Conservation (phyloP, 805 yeast genomes). For the Ogataea trehalophila region DNA sequence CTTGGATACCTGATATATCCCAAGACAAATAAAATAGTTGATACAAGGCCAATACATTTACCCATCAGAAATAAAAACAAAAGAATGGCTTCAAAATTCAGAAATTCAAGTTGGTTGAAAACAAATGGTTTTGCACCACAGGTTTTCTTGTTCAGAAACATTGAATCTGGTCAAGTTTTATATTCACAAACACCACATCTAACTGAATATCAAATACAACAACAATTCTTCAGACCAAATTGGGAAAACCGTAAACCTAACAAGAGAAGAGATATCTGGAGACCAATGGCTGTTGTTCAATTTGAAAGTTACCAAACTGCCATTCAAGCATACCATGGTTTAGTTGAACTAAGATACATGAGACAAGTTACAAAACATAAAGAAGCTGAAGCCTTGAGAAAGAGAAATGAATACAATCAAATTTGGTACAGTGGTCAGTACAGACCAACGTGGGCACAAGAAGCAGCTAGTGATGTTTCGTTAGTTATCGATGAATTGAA, state of each 20-base stretch:
- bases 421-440: constrained; percentile 84
- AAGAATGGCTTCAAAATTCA: constrained; percentile 35
- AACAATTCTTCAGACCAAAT: constrained; percentile 75
- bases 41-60: too few species aligned
- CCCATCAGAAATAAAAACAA: too few species aligned
- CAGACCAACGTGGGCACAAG: constrained; percentile 87
- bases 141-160: constrained; percentile 75
- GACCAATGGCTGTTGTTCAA: constrained; percentile 80
- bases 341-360: constrained; percentile 67
- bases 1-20: too few species aligned
- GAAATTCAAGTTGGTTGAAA: constrained; percentile 55
- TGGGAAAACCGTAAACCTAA: constrained; percentile 85
- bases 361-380: constrained; percentile 59
- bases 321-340: constrained; percentile 65
- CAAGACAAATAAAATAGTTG: too few species aligned
- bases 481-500: constrained; percentile 63
- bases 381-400: constrained; percentile 64
- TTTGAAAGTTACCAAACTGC: constrained; percentile 59
- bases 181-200: constrained; percentile 80
- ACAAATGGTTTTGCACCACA: constrained; percentile 72
- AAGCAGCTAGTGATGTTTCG: constrained; percentile 80
- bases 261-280: constrained; percentile 83
- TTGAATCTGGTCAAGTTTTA: constrained; percentile 84
- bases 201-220: constrained; percentile 52
- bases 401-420: constrained; percentile 70